Conservation (phyloP, 2,329 filamentous ascomycete genomes). For the Ophiostoma ips region DNA sequence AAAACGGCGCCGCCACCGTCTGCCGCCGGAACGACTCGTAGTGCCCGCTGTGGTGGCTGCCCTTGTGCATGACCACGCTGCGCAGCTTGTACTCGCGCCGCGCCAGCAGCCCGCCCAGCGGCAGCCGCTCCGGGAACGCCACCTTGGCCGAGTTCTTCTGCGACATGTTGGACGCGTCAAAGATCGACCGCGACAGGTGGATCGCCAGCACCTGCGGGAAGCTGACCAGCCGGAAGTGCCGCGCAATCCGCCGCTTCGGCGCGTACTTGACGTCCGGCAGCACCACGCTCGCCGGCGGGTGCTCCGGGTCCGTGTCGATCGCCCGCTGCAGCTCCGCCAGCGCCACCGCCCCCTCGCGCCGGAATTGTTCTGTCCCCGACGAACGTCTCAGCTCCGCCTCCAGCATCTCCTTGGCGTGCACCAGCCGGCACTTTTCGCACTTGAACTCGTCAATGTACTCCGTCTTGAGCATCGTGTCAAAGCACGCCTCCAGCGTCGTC, state of each 20-base stretch:
- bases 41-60: slow-evolving; percentile 89
- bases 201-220: slow-evolving; percentile 87
- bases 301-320: slow-evolving; percentile 70
- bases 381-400: slow-evolving; percentile 40
- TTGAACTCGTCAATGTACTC: slow-evolving; percentile 96
- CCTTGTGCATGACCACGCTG: slow-evolving; percentile 84
- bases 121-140: slow-evolving; percentile 73
- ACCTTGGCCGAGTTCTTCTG: slow-evolving; percentile 94
- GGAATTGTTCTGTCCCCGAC: background rate
- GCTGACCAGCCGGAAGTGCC: slow-evolving; percentile 70
- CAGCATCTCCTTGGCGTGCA: slow-evolving; percentile 58
- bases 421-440: slow-evolving; percentile 82
- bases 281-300: slow-evolving; percentile 53
- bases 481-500: slow-evolving; percentile 72
- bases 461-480: slow-evolving; percentile 86
- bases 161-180: slow-evolving; percentile 60
- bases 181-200: slow-evolving; percentile 87
- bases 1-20: slow-evolving; percentile 62
- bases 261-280: slow-evolving; percentile 62
- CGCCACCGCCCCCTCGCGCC: background rate
- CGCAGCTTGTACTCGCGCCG: slow-evolving; percentile 73
- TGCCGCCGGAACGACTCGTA: slow-evolving; percentile 94
- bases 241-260: slow-evolving; percentile 71
- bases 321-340: slow-evolving; percentile 42
- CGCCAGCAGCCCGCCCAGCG: slow-evolving; percentile 65